A percentile compares a stretch with the other conserved stretches of the same genome.
Conservation (phyloP, 345 rosid species). For the Adansonia digitata region DNA sequence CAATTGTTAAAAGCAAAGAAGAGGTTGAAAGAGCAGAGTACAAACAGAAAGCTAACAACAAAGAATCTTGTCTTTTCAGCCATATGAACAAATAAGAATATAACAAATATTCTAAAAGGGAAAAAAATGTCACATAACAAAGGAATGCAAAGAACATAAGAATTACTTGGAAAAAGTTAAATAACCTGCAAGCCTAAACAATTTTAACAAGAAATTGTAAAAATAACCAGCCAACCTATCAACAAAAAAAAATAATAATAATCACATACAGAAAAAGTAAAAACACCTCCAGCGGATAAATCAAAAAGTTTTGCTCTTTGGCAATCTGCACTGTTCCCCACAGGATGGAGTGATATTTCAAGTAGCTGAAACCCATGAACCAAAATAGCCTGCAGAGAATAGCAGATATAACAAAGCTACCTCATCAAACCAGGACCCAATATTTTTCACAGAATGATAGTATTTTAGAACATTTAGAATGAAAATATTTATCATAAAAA, state of each 20-base stretch:
- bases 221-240: background rate
- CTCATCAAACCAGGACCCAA: background rate
- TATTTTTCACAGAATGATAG: background rate
- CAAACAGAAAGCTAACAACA: background rate
- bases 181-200: background rate
- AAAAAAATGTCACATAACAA: background rate
- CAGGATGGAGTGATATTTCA: constrained; percentile 6
- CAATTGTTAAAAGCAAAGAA: constrained; percentile 9
- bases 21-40: background rate
- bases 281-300: constrained; percentile 6
- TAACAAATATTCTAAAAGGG: background rate
- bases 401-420: background rate
- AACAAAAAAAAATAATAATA: background rate
- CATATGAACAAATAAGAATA: background rate
- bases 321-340: background rate
- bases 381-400: background rate
- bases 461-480: background rate
- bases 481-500: background rate
- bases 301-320: constrained; percentile 9
- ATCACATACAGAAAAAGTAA: background rate
- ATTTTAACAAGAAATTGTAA: background rate
- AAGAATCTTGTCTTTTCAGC: background rate
- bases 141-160: background rate
- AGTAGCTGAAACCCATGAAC: constrained; percentile 15
- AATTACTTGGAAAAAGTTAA: background rate